phyloP scores from a whole-genome alignment of 1,139 yeast species.

The Blastobotrys elegans region DNA sequence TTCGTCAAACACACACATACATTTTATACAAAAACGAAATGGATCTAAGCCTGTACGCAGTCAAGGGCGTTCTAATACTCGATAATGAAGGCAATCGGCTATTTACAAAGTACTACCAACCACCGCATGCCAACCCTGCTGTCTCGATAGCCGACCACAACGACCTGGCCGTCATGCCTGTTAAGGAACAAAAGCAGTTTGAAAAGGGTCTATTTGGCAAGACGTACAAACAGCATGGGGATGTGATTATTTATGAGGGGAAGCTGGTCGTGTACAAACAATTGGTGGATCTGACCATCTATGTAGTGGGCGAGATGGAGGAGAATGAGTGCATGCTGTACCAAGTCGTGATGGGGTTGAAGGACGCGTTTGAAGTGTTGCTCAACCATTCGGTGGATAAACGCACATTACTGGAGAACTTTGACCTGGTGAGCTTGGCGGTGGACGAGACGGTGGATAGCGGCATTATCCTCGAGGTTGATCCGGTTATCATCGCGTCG shows the following conservation, averaged over 20 bases:
- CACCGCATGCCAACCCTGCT: conserved; percentile 43
- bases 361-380: conserved; percentile 75
- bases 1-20: not conserved
- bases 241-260: conserved; percentile 72
- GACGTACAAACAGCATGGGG: conserved; percentile 75
- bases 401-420: conserved; percentile 70
- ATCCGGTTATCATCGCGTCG: conserved; percentile 78
- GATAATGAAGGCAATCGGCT: conserved; percentile 79
- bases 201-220: conserved; percentile 70
- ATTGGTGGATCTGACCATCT: conserved; percentile 63
- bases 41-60: conserved; percentile 52
- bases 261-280: conserved; percentile 76
- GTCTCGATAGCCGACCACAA: conserved; percentile 23
- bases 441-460: conserved; percentile 84
- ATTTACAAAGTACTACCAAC: conserved; percentile 76
- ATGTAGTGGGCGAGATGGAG: conserved; percentile 66
- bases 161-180: conserved; percentile 30
- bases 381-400: conserved; percentile 75
- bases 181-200: conserved; percentile 67
- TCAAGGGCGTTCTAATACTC: conserved; percentile 70
- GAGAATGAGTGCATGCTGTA: conserved; percentile 85
- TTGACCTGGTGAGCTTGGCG: conserved; percentile 79
- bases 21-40: conserved; percentile 14
- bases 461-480: conserved; percentile 87
- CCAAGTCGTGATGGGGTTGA: conserved; percentile 70